Conservation (phyloP, 2,329 filamentous ascomycete genomes). For the Kalaharituber pfeilii region DNA sequence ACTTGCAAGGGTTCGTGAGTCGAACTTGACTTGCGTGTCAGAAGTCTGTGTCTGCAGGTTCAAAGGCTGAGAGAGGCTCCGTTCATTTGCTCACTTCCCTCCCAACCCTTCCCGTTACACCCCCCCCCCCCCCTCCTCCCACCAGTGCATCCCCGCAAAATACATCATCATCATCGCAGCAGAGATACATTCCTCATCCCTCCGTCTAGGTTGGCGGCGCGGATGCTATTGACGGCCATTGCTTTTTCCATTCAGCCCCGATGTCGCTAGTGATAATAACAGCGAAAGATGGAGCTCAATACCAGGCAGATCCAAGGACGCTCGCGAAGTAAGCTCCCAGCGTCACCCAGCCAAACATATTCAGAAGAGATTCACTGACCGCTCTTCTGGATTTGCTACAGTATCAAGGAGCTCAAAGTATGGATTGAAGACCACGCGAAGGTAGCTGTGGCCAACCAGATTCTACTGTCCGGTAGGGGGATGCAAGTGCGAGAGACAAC, state of each 20-base stretch:
- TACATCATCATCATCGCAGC: too few relatives aligned
- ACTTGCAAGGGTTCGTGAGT: too few relatives aligned
- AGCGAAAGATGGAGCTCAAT: slow-evolving; percentile 1
- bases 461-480: slow-evolving; percentile 69
- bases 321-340: slow-evolving; percentile 1
- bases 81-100: too few relatives aligned
- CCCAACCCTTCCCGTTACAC: too few relatives aligned
- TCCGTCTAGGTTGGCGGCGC: not conserved
- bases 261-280: not conserved
- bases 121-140: too few relatives aligned
- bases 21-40: too few relatives aligned
- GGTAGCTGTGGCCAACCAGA: slow-evolving; percentile 62
- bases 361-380: not conserved
- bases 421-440: slow-evolving; percentile 61
- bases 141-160: too few relatives aligned
- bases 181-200: too few relatives aligned
- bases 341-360: not conserved
- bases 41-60: too few relatives aligned
- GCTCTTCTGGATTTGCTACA: not conserved
- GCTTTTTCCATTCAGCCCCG: not conserved
- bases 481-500: slow-evolving; percentile 69
- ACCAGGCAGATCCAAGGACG: slow-evolving; percentile 1
- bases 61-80: too few relatives aligned
- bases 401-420: slow-evolving; percentile 44
- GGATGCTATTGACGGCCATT: not conserved